Conservation (phyloP, 1,139 yeast species). For the Ogataea hybrid region DNA sequence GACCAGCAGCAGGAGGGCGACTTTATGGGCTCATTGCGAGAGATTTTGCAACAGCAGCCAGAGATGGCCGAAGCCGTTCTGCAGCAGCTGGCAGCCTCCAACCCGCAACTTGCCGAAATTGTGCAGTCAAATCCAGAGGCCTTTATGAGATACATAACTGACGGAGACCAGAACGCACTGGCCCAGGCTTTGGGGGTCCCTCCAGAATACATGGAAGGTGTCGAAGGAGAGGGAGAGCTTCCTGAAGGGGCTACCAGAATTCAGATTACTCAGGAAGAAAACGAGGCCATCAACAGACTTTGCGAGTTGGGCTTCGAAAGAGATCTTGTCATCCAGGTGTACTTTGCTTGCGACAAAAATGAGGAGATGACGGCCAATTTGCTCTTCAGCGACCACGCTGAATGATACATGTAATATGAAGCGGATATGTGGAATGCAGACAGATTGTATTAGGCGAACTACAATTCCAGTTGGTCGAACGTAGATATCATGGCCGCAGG, state of each 20-base stretch:
- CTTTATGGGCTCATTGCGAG: constrained; percentile 66
- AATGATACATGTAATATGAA: constrained; percentile 14
- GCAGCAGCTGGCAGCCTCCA: constrained; percentile 77
- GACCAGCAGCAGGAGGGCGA: constrained; percentile 41
- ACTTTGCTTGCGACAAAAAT: constrained; percentile 96
- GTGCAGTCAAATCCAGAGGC: constrained; percentile 87
- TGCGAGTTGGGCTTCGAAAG: constrained; percentile 94
- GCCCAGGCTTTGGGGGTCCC: constrained; percentile 33
- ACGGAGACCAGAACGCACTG: constrained; percentile 43
- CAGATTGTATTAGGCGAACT: constrained; percentile 2
- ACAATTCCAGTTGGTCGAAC: constrained; percentile 22
- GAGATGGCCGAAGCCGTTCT: constrained; percentile 83
- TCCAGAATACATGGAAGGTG: constrained; percentile 32
- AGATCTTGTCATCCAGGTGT: constrained; percentile 84
- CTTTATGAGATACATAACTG: constrained; percentile 69
- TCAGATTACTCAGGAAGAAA: constrained; percentile 77
- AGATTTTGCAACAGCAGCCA: constrained; percentile 82
- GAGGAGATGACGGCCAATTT: constrained; percentile 96
- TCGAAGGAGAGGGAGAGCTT: constrained; percentile 34
- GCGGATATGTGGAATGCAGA: neutral
- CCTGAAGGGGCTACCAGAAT: constrained; percentile 50
- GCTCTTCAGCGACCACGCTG: constrained; percentile 52
- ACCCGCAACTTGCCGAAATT: constrained; percentile 83
- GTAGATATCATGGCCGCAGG: constrained; percentile 31
- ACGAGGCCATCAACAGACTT: constrained; percentile 80